Percentiles rank a stretch among this genome's conserved stretches.
These are phyloP conservation scores for Boletus tylopilopsis DNA, from an alignment of 768 basidiomycete species.

Conservation along the genomic window DNA sequence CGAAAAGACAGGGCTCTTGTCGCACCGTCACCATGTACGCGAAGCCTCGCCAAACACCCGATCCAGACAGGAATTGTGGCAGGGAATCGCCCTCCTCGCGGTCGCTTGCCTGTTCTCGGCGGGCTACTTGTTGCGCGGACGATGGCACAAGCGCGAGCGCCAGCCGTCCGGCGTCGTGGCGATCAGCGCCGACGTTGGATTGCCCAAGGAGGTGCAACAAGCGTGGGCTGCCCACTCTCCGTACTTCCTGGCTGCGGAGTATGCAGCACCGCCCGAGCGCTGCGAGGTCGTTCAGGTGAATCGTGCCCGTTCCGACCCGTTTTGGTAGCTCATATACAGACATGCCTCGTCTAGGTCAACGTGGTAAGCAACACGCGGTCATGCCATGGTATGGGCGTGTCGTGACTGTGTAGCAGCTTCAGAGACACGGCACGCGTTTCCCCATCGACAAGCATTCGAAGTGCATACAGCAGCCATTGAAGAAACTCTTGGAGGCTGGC, in stretches of 20 bases:
- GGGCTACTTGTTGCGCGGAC: constrained; percentile 12
- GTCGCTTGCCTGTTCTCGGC: constrained; percentile 14
- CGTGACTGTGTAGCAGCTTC: constrained; percentile 45
- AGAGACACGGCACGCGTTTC: constrained; percentile 78
- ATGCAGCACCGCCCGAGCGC: constrained; percentile 41
- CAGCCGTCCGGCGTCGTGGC: neutral
- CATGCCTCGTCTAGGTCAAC: constrained; percentile 20
- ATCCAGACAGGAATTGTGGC: constrained; percentile 4
- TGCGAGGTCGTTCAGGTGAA: constrained; percentile 58
- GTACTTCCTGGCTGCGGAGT: constrained; percentile 46
- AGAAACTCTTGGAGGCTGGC: constrained; percentile 49
- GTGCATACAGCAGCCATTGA: constrained; percentile 44
- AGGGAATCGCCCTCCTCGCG: constrained; percentile 3
- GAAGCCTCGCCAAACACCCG: neutral
- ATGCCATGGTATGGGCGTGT: neutral
- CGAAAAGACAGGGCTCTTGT: constrained; percentile 2
- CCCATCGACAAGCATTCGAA: constrained; percentile 53
- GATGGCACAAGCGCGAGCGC: constrained; percentile 2
- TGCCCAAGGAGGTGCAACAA: constrained; percentile 25
- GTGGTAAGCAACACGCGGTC: constrained; percentile 19
- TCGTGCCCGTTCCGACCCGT: neutral
- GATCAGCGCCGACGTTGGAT: neutral
- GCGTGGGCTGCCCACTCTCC: constrained; percentile 65
- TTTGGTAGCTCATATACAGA: neutral
- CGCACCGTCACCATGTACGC: too few species aligned